Conservation (phyloP, 176 grass and related monocot species). For the Raddia guianensis region DNA sequence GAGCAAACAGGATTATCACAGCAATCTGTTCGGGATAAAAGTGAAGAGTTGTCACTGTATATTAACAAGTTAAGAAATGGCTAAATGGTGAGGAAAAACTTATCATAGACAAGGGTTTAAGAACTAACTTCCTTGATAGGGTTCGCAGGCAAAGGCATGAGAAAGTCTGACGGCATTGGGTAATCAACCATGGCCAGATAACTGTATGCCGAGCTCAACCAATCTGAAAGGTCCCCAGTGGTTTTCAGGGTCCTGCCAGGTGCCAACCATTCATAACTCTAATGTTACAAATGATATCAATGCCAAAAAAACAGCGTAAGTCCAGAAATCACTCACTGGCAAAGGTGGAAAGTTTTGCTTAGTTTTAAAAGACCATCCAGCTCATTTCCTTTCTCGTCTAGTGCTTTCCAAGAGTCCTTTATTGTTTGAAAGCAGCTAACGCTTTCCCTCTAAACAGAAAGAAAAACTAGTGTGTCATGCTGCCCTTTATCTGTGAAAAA, state of each 20-base stretch:
- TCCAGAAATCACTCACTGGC: slow-evolving; percentile 53
- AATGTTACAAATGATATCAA: neutral
- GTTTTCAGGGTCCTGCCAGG: slow-evolving; percentile 70
- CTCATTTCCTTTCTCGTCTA: slow-evolving; percentile 63
- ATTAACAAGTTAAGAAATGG: neutral
- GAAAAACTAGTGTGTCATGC: slow-evolving; percentile 13
- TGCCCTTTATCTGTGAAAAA: neutral
- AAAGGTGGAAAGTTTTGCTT: slow-evolving; percentile 80
- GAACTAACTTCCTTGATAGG: slow-evolving; percentile 93
- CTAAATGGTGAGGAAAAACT: neutral
- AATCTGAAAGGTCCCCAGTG: slow-evolving; percentile 68
- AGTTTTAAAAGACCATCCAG: slow-evolving; percentile 71
- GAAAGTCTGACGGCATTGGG: slow-evolving; percentile 76
- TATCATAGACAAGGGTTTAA: neutral
- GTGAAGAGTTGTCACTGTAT: neutral
- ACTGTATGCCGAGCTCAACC: slow-evolving; percentile 91
- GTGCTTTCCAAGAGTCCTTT: slow-evolving; percentile 77
- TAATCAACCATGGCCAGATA: slow-evolving; percentile 97
- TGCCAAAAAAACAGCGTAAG: slow-evolving; percentile 8
- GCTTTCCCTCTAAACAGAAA: slow-evolving; percentile 78
- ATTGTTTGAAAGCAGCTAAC: slow-evolving; percentile 80
- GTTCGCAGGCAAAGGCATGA: slow-evolving; percentile 90
- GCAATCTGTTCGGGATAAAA: neutral
- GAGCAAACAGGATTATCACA: neutral
- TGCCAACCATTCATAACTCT: slow-evolving; percentile 33